Evolutionary conservation across 345 rosid species (phyloP), one percentile per base, ranked within the genome.

Genomic region (Moricandia moricandioides): DNA sequence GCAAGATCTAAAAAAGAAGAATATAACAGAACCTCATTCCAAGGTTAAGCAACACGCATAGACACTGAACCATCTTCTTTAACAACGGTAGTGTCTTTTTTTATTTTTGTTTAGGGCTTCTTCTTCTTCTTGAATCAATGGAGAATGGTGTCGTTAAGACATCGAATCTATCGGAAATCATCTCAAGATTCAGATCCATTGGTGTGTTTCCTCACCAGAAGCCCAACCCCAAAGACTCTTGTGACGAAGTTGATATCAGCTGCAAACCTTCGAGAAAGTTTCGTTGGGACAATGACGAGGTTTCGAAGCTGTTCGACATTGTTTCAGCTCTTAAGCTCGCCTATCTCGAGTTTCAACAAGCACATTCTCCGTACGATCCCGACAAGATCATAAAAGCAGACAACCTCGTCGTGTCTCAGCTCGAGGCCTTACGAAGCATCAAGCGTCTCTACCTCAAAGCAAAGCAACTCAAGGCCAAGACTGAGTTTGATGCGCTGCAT

Each of bases 181-280:
- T 86, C 56, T 82, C 91, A 49, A 89, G 78, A 47, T 83, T 85
- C 69, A 89, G 86, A 79, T 87, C 91, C 67, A 73, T 86, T 55
- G 94, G 86, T 74, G 88, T 86, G 6, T 82, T 87, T 40, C 60
- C 71, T 24, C 75, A 75, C 72, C 82, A 31, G 18, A 65, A 63
- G 5, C 63, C 61, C 13, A 62, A 47, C 70, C 73, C 68, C 2
- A 29, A 29, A 29, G 31, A 29, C 31, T 4, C 31, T 29, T 29
- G 24, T 21, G 24, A 29, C 2, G 31, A 29, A 29, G 31, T 29
- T 21, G 24, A 21, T 1, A 62, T 57, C 39, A 51, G 6, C 43
- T 70, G 59, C 47, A 66, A 70, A 62, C 73, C 71, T 4, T 13
- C 39, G 7, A 78, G 70, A 72, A 75, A 78, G 66, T 77, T 33